Percentiles rank a stretch among this genome's conserved stretches.
Evolutionary conservation across 1,284 basidiomycete genomes (phyloP).

Genomic region (Rhodotorula sp.): DNA sequence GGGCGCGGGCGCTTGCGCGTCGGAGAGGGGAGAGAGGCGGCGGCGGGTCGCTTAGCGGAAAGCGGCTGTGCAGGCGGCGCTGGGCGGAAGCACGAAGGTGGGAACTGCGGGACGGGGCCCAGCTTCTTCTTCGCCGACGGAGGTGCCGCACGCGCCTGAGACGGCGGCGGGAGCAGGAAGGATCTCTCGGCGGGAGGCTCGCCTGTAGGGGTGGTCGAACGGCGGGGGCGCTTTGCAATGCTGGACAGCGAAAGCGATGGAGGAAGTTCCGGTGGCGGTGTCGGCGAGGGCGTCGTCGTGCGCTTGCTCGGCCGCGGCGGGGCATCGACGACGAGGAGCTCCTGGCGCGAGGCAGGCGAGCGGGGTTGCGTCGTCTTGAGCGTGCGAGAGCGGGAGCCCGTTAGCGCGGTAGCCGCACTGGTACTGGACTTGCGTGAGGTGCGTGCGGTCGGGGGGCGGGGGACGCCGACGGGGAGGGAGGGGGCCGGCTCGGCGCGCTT

Average conservation of each 20-base stretch:
- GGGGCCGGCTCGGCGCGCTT: too few species aligned
- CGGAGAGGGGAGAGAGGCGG: not conserved
- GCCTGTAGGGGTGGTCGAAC: not conserved
- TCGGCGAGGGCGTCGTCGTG: constrained; percentile 3
- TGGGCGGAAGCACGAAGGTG: constrained; percentile 2
- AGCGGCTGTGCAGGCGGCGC: too few species aligned
- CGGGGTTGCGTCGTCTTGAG: not conserved
- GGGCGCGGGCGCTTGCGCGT: not conserved
- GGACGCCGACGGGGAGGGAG: constrained; percentile 6
- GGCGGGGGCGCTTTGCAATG: not conserved
- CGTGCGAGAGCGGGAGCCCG: not conserved
- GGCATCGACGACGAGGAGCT: not conserved
- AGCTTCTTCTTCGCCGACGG: not conserved
- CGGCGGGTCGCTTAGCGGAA: not conserved
- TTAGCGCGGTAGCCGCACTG: not conserved
- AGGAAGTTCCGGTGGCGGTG: constrained; percentile 1
- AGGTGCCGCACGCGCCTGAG: not conserved
- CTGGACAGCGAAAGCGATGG: too few species aligned
- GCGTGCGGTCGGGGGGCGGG: constrained; percentile 12
- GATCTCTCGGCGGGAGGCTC: not conserved
- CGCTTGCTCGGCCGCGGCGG: not conserved
- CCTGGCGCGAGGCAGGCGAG: constrained; percentile 1
- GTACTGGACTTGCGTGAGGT: not conserved
- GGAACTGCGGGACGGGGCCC: not conserved
- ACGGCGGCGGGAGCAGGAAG: not conserved